Conservation (phyloP, 768 basidiomycete genomes). For the Agaricus sinodeliciosus region DNA sequence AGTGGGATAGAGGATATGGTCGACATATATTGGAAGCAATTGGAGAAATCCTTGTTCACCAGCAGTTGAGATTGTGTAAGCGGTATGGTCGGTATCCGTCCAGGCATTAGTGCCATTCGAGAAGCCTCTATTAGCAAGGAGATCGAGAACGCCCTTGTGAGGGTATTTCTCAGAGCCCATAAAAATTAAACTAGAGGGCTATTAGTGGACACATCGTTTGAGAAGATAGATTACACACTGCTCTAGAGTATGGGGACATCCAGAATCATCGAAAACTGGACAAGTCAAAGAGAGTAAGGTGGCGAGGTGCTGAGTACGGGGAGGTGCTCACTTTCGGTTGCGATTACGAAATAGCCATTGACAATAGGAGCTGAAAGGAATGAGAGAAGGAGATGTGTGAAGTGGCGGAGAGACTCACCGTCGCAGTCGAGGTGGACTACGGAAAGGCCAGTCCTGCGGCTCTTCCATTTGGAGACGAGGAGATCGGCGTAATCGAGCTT, state of each 20-base stretch:
- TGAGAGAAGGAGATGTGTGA: constrained; percentile 14
- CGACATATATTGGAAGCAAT: constrained; percentile 82
- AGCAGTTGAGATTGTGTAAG: constrained; percentile 93
- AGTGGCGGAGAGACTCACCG: constrained; percentile 38
- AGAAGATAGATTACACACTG: constrained; percentile 51
- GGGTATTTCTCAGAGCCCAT: constrained; percentile 96
- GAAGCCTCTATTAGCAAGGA: constrained; percentile 90
- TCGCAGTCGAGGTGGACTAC: constrained; percentile 90
- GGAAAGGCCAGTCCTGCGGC: constrained; percentile 78
- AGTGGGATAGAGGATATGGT: constrained; percentile 96
- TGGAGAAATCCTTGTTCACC: constrained; percentile 90
- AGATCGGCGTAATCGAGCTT: constrained; percentile 79
- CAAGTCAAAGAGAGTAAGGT: neutral
- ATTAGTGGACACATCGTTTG: neutral
- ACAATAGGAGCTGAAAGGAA: constrained; percentile 68
- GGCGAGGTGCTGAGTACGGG: neutral
- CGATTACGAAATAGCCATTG: constrained; percentile 86
- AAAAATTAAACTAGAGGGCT: constrained; percentile 64
- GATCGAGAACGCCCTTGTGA: constrained; percentile 93
- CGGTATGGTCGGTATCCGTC: constrained; percentile 94
- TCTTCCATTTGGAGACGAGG: constrained; percentile 82
- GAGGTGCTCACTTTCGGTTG: constrained; percentile 67
- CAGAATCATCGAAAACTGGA: constrained; percentile 87
- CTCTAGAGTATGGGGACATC: constrained; percentile 94
- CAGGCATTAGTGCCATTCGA: constrained; percentile 93